These are phyloP conservation scores for Tuctoria greenei DNA, from an alignment of 176 grass and related monocot genomes.

Conservation along the genomic window DNA sequence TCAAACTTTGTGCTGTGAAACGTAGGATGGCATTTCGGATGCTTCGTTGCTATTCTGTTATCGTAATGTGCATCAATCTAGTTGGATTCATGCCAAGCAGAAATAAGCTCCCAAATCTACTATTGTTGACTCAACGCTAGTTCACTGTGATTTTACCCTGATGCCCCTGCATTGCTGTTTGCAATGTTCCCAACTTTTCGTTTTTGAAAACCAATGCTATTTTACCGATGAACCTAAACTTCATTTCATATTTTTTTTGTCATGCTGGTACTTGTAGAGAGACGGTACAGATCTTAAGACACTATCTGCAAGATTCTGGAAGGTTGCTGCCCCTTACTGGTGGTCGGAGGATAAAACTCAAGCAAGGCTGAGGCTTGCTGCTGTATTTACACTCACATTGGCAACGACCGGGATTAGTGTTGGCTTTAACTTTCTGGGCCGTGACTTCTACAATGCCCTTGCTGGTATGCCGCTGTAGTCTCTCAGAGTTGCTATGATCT, in stretches of 20 bases:
- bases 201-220: not conserved
- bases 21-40: not conserved
- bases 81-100: not conserved
- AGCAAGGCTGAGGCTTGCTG: slow-evolving; percentile 83
- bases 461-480: slow-evolving; percentile 51
- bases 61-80: not conserved
- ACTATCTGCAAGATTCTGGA: slow-evolving; percentile 84
- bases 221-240: slow-evolving; percentile 18
- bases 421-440: slow-evolving; percentile 92
- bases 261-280: slow-evolving; percentile 45
- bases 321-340: slow-evolving; percentile 91
- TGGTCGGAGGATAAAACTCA: slow-evolving; percentile 87
- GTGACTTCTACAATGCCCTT: slow-evolving; percentile 96
- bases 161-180: not conserved
- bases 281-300: slow-evolving; percentile 57
- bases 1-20: not conserved
- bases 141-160: not conserved
- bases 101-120: not conserved
- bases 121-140: not conserved
- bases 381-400: slow-evolving; percentile 79
- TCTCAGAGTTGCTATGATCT: not conserved
- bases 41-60: not conserved
- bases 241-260: too few species aligned
- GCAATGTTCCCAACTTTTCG: not conserved
- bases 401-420: slow-evolving; percentile 92